Percentiles rank a stretch among this genome's conserved stretches.
These are phyloP conservation scores for Laguncularia racemosa DNA, from an alignment of 345 rosid species.

Conservation along the genomic window DNA sequence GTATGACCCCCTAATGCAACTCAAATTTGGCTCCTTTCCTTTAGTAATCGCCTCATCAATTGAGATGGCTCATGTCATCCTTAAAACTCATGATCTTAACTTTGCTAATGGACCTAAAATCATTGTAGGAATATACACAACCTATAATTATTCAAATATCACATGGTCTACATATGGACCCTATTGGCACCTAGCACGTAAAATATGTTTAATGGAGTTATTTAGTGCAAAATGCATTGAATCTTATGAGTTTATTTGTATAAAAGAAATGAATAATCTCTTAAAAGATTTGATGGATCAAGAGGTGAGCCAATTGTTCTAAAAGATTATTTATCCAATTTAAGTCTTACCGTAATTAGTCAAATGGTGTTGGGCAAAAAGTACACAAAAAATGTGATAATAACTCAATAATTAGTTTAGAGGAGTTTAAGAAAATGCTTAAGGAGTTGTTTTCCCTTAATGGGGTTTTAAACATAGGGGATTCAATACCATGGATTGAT, in stretches of 20 bases:
- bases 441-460: constrained; percentile 32
- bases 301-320: background rate
- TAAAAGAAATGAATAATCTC: constrained; percentile 28
- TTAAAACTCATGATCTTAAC: constrained; percentile 34
- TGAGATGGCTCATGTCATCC: constrained; percentile 35
- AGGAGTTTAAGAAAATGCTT: constrained; percentile 46
- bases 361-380: constrained; percentile 52
- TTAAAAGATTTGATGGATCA: constrained; percentile 7
- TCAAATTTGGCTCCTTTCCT: constrained; percentile 38
- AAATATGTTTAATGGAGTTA: constrained; percentile 37
- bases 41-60: constrained; percentile 40
- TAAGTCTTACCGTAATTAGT: constrained; percentile 35
- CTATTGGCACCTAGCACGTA: constrained; percentile 44
- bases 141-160: constrained; percentile 43
- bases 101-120: constrained; percentile 34
- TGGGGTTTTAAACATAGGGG: constrained; percentile 17
- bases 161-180: constrained; percentile 48
- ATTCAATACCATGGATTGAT: constrained; percentile 14
- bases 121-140: constrained; percentile 48
- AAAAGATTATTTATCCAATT: constrained; percentile 12
- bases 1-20: constrained; percentile 47
- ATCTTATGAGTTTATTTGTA: constrained; percentile 38
- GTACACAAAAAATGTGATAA: constrained; percentile 17
- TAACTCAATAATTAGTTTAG: constrained; percentile 16
- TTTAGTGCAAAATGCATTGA: constrained; percentile 39